Conservation (phyloP, 257 asterid species). For the Solanum bulbocastanum region DNA sequence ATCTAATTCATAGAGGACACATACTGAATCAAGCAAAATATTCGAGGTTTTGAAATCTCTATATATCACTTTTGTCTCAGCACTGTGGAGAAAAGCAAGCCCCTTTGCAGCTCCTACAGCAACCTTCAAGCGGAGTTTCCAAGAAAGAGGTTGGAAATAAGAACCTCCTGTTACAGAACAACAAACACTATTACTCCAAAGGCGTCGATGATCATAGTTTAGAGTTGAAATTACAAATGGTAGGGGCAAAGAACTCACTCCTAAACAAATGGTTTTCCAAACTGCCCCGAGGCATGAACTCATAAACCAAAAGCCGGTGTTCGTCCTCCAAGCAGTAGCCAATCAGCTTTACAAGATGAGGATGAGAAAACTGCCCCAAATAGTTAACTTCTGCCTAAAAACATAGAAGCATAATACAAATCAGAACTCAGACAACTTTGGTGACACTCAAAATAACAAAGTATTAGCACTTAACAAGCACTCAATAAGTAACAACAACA, state of each 20-base stretch:
- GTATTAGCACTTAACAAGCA: background rate
- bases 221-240: background rate
- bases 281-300: conserved; percentile 21
- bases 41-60: conserved; percentile 84
- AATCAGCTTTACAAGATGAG: conserved; percentile 7
- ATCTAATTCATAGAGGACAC: background rate
- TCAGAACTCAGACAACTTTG: background rate
- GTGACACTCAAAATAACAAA: background rate
- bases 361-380: conserved; percentile 14
- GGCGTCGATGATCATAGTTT: background rate
- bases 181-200: background rate
- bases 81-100: conserved; percentile 79
- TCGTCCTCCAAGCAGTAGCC: conserved; percentile 24
- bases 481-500: background rate
- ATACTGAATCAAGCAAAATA: conserved; percentile 77
- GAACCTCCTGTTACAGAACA: conserved; percentile 60
- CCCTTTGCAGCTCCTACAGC: conserved; percentile 90
- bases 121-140: conserved; percentile 82
- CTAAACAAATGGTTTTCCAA: conserved; percentile 22
- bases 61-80: conserved; percentile 74
- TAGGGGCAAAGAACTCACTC: conserved; percentile 10
- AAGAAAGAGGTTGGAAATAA: conserved; percentile 83
- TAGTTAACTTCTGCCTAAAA: conserved; percentile 9
- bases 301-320: conserved; percentile 22
- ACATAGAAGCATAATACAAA: background rate